Percentiles rank a stretch among this genome's conserved stretches.
These are phyloP conservation scores for Violaceomyces palustris DNA, from an alignment of 1,284 basidiomycete species.

Conservation along the genomic window DNA sequence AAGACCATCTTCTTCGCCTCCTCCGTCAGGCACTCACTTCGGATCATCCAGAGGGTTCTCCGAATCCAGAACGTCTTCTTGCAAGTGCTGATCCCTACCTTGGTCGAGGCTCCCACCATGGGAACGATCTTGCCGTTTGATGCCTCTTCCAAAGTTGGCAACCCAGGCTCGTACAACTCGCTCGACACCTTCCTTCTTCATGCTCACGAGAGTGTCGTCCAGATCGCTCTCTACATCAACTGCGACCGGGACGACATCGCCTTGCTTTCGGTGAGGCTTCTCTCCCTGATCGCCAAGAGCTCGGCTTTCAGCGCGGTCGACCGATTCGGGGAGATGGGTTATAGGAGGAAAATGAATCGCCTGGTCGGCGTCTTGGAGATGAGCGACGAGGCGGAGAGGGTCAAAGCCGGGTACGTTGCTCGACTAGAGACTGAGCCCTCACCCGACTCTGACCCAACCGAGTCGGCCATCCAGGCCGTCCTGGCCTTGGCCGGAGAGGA, in stretches of 20 bases:
- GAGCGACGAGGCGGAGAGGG: constrained; percentile 77
- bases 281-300: constrained; percentile 63
- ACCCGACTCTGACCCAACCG: constrained; percentile 19
- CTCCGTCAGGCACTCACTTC: constrained; percentile 72
- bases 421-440: constrained; percentile 60
- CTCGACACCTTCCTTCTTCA: constrained; percentile 66
- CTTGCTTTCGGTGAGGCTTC: constrained; percentile 73
- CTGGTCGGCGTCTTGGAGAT: constrained; percentile 75
- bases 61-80: constrained; percentile 84
- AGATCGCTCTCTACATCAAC: constrained; percentile 75
- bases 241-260: constrained; percentile 71
- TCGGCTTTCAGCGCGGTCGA: constrained; percentile 59
- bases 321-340: constrained; percentile 56
- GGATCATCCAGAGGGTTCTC: constrained; percentile 75
- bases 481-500: constrained; percentile 58
- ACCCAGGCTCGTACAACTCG: constrained; percentile 64
- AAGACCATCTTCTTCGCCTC: constrained; percentile 63
- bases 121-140: constrained; percentile 27
- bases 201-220: constrained; percentile 68
- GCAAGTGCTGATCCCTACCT: constrained; percentile 76
- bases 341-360: constrained; percentile 56
- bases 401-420: constrained; percentile 71
- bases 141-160: constrained; percentile 27
- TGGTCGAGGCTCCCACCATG: constrained; percentile 58
- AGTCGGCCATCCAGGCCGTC: constrained; percentile 47